These are phyloP conservation scores for Pichia rugopelliculosa DNA, from an alignment of 805 yeast species.

Conservation along the genomic window DNA sequence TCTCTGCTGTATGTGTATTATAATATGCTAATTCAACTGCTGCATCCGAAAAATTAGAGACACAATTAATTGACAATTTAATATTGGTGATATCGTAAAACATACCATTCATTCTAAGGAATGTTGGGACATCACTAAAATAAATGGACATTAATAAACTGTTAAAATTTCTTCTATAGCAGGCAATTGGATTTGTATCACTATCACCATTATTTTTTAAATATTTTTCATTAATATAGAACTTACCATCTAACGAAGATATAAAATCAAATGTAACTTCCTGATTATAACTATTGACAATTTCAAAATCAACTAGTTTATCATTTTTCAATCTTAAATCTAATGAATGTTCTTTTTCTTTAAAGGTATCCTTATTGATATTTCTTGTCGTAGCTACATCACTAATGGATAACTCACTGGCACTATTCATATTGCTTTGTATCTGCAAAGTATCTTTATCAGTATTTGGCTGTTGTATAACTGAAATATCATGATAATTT, in stretches of 20 bases:
- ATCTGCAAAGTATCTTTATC: neutral
- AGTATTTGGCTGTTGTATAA: neutral
- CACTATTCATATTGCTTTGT: neutral
- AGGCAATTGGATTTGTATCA: conserved; percentile 13
- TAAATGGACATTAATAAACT: conserved; percentile 6
- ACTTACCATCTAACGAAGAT: conserved; percentile 16
- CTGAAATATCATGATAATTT: neutral
- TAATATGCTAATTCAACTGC: conserved; percentile 9
- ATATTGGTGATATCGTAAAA: conserved; percentile 7
- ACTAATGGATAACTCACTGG: no score
- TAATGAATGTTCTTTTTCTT: neutral
- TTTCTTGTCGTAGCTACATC: no score
- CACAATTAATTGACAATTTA: conserved; percentile 7
- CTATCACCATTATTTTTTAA: conserved; percentile 1
- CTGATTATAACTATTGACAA: neutral
- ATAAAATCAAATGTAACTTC: neutral
- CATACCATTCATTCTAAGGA: neutral
- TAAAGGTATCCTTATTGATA: neutral
- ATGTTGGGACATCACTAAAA: conserved; percentile 9
- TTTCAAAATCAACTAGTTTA: neutral
- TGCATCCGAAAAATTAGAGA: conserved; percentile 13
- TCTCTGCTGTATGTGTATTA: neutral
- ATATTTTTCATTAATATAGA: conserved; percentile 14
- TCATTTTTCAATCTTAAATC: neutral
- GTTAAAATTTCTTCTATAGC: conserved; percentile 20